Base-by-base conservation (phyloP, 352 stramenopile species). In the Globisporangium sylvaticum region DNA sequence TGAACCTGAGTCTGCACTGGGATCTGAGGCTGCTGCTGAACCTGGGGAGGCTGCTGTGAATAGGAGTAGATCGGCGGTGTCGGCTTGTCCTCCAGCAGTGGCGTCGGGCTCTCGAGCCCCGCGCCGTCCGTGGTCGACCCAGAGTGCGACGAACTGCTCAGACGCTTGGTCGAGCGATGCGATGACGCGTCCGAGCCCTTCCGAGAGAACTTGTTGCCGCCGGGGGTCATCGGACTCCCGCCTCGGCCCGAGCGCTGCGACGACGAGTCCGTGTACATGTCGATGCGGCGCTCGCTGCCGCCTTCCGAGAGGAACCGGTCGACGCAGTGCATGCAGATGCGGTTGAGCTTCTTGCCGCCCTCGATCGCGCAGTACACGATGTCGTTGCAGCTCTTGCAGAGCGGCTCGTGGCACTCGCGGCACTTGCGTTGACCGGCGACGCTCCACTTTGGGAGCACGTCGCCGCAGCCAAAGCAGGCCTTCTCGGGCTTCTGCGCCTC, bases 271-370 rank as follows among this genome's bases (percentile, higher is more conserved):
- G 67, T 56, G 55, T 66, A 72, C 62, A 72, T 69, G 54, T 72
- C 67, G n/a, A 70, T 48, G 24, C 62, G 62, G 4, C 44, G 46
- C 54, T 52, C 42, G 2, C 18, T 50, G 18, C 42, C 37, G 18
- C n/a, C 53, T 5, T 48, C 46, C 4, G n/a, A 53, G 12, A 70
- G 48, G 67, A 67, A 72, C 18, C 72, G 53, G 57, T 77, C 73
- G 55, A 87, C 79, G 62, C 81, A 89, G 64, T 89, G 81, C 20
- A 88, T 74, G 68, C 81, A 89, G 63, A 89, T 89, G 57, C 75
- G 77, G 59, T 89, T 86, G 71, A 89, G 78, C 72, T 88, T 86
- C 72, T 86, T 87, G 54, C 73, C 71, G 58, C 81, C 78, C 62
- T 87, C 75, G 54, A 81, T 74, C 44, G 81, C 76, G 58, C 80